A percentile compares a stretch with the other conserved stretches of the same genome.
Conservation (phyloP, 2,329 filamentous ascomycete species). For the Alternaria rosae region DNA sequence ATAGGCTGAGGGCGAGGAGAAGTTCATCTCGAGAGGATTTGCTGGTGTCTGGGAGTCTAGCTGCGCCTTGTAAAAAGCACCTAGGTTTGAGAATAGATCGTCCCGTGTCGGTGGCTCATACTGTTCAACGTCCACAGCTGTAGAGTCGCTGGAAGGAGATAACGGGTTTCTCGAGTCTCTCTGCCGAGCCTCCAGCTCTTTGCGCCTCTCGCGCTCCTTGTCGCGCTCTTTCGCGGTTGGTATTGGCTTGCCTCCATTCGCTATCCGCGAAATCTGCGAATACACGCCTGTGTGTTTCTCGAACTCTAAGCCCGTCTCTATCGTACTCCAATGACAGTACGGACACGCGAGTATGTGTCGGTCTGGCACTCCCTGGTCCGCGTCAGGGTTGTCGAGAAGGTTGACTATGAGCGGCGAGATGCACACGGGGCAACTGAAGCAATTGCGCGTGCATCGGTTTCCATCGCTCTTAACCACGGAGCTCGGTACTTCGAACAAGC, state of each 20-base stretch:
- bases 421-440: constrained; percentile 93
- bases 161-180: constrained; percentile 25
- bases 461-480: constrained; percentile 92
- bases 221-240: constrained; percentile 51
- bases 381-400: constrained; percentile 64
- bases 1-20: constrained; percentile 79
- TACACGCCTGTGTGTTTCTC: constrained; percentile 88
- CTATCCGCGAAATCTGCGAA: constrained; percentile 76
- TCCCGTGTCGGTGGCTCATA: constrained; percentile 63
- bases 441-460: constrained; percentile 93
- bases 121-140: constrained; percentile 11
- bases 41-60: constrained; percentile 65
- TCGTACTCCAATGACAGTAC: constrained; percentile 92
- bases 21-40: constrained; percentile 60
- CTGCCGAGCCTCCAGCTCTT: constrained; percentile 35
- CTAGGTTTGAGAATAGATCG: constrained; percentile 76
- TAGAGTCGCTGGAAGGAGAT: constrained; percentile 27
- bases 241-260: constrained; percentile 55
- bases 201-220: constrained; percentile 49
- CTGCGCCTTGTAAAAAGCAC: constrained; percentile 82
- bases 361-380: constrained; percentile 48
- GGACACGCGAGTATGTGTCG: constrained; percentile 84
- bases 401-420: constrained; percentile 79
- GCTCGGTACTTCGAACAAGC: constrained; percentile 93
- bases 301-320: constrained; percentile 89